Conservation (phyloP, 371 early-diverging fungal species). For the Rhizopus delemar region DNA sequence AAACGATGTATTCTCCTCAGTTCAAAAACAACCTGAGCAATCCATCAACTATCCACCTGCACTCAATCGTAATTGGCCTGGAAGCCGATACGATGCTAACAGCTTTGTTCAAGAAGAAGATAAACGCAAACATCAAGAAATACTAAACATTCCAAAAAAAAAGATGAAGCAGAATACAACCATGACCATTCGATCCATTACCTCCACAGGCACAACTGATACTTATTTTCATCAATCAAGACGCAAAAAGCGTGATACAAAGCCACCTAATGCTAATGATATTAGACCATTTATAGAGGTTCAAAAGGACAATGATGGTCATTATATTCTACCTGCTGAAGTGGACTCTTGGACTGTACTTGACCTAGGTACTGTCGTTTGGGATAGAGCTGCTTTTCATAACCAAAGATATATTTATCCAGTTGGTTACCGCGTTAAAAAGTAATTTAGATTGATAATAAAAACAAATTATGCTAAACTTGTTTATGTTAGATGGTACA, state of each 20-base stretch:
- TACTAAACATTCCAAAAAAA: not conserved
- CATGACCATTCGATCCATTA: not conserved
- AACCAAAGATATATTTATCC: constrained; percentile 91
- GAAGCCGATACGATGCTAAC: constrained; percentile 22
- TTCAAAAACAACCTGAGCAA: not conserved
- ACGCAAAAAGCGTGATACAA: constrained; percentile 42
- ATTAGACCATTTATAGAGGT: constrained; percentile 47
- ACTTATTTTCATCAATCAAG: constrained; percentile 40
- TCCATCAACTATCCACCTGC: constrained; percentile 13
- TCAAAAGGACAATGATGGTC: constrained; percentile 62
- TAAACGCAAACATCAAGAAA: not conserved
- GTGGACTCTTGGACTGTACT: constrained; percentile 78
- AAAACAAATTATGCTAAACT: not conserved
- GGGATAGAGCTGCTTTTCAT: constrained; percentile 79
- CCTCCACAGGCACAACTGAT: constrained; percentile 22
- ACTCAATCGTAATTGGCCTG: constrained; percentile 25
- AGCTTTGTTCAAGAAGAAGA: constrained; percentile 4
- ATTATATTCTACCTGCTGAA: constrained; percentile 72
- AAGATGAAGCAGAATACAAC: not conserved
- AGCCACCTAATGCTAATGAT: constrained; percentile 41
- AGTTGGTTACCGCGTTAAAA: constrained; percentile 74
- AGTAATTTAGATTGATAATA: constrained; percentile 25
- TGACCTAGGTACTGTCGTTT: constrained; percentile 69
- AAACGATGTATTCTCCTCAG: not conserved
- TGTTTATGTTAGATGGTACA: constrained; percentile 48